These are phyloP conservation scores for Flaveria trinervia DNA, from an alignment of 129 eudicot genomes.

Conservation along the genomic window DNA sequence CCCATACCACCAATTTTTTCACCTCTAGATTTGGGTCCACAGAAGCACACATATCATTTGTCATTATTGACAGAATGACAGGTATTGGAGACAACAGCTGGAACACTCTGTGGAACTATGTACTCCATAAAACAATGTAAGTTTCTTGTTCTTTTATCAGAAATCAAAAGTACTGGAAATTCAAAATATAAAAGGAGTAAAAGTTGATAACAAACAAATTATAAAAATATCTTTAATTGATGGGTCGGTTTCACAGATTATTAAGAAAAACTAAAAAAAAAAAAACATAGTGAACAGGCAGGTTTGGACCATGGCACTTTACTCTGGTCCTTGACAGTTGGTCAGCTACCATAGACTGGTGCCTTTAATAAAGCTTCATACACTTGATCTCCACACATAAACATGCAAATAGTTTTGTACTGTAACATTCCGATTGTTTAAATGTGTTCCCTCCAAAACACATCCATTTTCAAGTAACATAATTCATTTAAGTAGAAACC, in stretches of 20 bases:
- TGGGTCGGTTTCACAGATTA: neutral
- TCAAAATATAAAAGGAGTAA: neutral
- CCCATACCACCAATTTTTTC: neutral
- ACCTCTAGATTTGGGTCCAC: constrained; percentile 24
- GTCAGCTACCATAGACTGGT: constrained; percentile 33
- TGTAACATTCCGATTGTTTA: constrained; percentile 23
- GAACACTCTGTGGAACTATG: neutral
- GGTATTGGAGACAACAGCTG: neutral
- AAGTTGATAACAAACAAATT: neutral
- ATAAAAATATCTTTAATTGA: neutral
- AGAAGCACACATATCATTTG: constrained; percentile 12
- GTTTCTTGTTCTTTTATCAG: neutral
- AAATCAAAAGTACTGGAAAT: neutral
- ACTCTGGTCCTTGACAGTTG: constrained; percentile 32
- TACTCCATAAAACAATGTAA: neutral
- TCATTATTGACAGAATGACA: constrained; percentile 3
- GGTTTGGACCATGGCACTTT: constrained; percentile 36
- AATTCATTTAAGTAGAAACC: neutral
- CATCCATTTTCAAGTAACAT: neutral
- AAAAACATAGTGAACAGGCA: constrained; percentile 7
- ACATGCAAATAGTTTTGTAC: constrained; percentile 15
- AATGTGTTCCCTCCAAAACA: constrained; percentile 7
- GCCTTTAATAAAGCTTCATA: constrained; percentile 31
- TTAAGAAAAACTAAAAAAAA: neutral
- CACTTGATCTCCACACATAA: constrained; percentile 21